A percentile compares a stretch with the other conserved stretches of the same genome.
phyloP scores from a whole-genome alignment of 208 protist species.

The Trypanosoma scelopori region DNA sequence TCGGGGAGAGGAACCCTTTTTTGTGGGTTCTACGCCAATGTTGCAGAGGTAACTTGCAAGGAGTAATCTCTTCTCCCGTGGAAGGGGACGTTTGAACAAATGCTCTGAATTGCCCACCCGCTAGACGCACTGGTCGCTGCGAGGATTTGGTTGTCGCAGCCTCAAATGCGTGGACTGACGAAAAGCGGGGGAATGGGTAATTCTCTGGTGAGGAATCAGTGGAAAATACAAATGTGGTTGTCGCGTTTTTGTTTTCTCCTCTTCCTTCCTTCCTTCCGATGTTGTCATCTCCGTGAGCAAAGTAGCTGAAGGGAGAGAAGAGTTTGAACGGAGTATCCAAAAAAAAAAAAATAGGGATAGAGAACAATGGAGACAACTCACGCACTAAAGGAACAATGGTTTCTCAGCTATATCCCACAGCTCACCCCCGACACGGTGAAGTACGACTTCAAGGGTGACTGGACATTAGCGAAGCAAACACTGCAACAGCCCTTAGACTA shows the following conservation, averaged over 20 bases:
- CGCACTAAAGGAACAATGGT: constrained; percentile 74
- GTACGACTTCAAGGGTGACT: constrained; percentile 82
- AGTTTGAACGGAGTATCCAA: not conserved
- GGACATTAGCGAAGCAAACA: constrained; percentile 75
- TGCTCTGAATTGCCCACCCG: constrained; percentile 51
- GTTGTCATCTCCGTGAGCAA: too few relatives aligned
- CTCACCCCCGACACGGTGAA: constrained; percentile 69
- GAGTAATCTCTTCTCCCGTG: too few relatives aligned
- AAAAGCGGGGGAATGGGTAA: constrained; percentile 64
- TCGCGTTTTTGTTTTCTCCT: constrained; percentile 68
- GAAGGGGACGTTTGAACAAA: constrained; percentile 6
- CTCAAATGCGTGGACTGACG: constrained; percentile 61
- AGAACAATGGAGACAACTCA: constrained; percentile 44
- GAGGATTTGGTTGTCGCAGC: constrained; percentile 57
- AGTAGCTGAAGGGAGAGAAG: not conserved
- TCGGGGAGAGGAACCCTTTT: too few relatives aligned
- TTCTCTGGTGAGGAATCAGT: constrained; percentile 36
- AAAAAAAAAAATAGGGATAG: not conserved
- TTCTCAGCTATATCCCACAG: constrained; percentile 83
- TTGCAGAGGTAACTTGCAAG: too few relatives aligned
- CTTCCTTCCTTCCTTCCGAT: not conserved
- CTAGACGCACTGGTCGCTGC: constrained; percentile 65
- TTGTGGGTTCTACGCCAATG: too few relatives aligned
- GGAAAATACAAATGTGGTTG: constrained; percentile 69
- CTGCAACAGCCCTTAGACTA: constrained; percentile 79